Evolutionary conservation across 2,329 filamentous ascomycete genomes (phyloP).

Genomic region (Catunica adiposa): DNA sequence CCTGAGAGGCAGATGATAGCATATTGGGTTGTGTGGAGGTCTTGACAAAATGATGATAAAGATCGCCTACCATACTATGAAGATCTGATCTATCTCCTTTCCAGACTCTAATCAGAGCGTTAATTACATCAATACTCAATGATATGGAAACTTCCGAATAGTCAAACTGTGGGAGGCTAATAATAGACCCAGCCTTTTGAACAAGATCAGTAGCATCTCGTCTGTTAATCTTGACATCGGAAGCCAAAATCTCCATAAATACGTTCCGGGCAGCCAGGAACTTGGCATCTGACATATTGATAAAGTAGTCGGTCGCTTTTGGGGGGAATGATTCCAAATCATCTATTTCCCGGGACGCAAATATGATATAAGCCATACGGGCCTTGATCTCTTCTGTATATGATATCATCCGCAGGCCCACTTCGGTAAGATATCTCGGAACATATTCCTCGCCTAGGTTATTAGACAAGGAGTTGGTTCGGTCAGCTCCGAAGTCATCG

Average conservation of each 20-base stretch:
- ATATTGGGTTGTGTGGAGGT: conserved; percentile 49
- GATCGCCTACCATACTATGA: conserved; percentile 48
- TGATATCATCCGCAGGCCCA: conserved; percentile 1
- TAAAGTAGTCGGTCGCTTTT: conserved; percentile 28
- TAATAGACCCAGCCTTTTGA: conserved; percentile 33
- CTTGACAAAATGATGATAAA: conserved; percentile 65
- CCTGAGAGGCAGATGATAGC: conserved; percentile 53
- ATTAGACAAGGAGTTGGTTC: conserved; percentile 27
- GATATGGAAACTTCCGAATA: conserved; percentile 59
- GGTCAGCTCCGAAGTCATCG: conserved; percentile 44
- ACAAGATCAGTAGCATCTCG: conserved; percentile 33
- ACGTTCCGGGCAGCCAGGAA: conserved; percentile 35
- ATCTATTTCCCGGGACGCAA: not conserved
- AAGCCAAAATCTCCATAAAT: conserved; percentile 35
- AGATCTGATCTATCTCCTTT: conserved; percentile 41
- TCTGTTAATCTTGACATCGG: conserved; percentile 33
- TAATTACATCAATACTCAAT: conserved; percentile 51
- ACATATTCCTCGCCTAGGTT: not conserved
- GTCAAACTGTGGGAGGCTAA: conserved; percentile 43
- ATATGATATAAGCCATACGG: conserved; percentile 3
- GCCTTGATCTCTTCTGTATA: conserved; percentile 6
- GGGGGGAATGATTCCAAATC: not conserved
- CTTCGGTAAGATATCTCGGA: conserved; percentile 1
- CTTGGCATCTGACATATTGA: conserved; percentile 35
- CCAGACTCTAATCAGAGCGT: conserved; percentile 49